Conservation (phyloP, 2,329 filamentous ascomycete species). For the Hirsutella rhossiliensis region DNA sequence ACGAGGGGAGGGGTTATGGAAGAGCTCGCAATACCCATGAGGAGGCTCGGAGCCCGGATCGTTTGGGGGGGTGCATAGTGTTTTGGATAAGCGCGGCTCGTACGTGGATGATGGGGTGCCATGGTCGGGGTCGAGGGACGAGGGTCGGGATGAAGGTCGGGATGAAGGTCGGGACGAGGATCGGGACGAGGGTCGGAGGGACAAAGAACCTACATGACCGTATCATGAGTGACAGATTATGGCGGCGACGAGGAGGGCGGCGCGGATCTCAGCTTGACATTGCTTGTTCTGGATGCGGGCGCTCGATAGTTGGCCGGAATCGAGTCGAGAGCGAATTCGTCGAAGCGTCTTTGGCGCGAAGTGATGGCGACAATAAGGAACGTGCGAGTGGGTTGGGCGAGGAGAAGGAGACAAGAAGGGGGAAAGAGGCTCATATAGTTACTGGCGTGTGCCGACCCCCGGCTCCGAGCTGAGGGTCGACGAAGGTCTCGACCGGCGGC, state of each 20-base stretch:
- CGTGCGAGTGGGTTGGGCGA: neutral
- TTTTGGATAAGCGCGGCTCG: neutral
- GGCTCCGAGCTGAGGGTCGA: constrained; percentile 11
- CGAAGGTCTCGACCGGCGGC: constrained; percentile 14
- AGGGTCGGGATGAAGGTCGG: too few species aligned
- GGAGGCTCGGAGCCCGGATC: neutral
- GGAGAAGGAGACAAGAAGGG: neutral
- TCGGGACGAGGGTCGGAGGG: too few species aligned
- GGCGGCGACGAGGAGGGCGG: too few species aligned
- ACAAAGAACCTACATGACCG: too few species aligned
- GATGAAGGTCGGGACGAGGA: too few species aligned
- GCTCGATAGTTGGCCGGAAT: too few species aligned
- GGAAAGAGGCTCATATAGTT: neutral
- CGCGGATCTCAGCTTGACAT: too few species aligned
- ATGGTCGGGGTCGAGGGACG: neutral
- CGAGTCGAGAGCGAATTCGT: too few species aligned
- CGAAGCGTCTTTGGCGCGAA: too few species aligned
- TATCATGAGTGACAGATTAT: too few species aligned
- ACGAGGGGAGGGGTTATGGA: neutral
- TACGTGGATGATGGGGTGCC: neutral
- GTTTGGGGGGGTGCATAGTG: neutral
- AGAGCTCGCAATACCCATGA: neutral
- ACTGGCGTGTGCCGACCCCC: constrained; percentile 3
- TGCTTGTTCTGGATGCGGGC: too few species aligned
- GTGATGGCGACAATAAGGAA: too few species aligned